A percentile compares a stretch with the other conserved stretches of the same genome.
Conservation (phyloP, 2,329 filamentous ascomycete species). For the Rutstroemia sydowiana region DNA sequence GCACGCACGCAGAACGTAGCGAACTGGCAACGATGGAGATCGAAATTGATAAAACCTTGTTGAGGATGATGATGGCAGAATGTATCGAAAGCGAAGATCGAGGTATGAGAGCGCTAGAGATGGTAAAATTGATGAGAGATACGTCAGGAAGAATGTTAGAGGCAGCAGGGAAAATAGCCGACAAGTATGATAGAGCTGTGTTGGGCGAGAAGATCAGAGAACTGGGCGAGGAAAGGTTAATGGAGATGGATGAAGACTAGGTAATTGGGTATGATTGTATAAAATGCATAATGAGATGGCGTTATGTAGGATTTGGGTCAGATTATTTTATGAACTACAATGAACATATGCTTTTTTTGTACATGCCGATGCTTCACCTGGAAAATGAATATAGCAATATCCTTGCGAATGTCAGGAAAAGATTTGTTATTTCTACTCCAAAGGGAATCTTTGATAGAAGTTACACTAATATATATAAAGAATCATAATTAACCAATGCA, state of each 20-base stretch:
- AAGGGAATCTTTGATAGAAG: no score
- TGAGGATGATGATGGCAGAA: constrained; percentile 83
- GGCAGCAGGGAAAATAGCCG: constrained; percentile 81
- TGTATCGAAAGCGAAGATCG: constrained; percentile 88
- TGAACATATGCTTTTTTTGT: constrained; percentile 1
- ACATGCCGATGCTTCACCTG: background rate
- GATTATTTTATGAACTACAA: background rate
- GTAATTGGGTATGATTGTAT: background rate
- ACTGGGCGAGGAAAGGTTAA: constrained; percentile 54
- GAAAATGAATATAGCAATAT: no score
- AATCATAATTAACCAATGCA: no score
- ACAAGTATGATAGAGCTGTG: constrained; percentile 71
- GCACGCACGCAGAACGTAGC: constrained; percentile 55
- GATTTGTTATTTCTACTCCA: background rate
- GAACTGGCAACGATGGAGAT: constrained; percentile 66
- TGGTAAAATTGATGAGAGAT: constrained; percentile 81
- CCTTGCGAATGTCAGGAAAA: background rate
- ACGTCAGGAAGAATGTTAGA: constrained; percentile 83
- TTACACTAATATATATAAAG: no score
- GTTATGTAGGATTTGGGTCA: background rate
- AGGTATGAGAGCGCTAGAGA: constrained; percentile 89
- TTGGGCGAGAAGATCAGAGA: constrained; percentile 88
- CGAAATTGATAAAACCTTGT: constrained; percentile 80
- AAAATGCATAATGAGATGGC: constrained; percentile 2
- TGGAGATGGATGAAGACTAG: constrained; percentile 27